Evolutionary conservation across 148 eudicot genomes (phyloP), one percentile per base, ranked within the genome.

Genomic region (Rhododendron griersonianum): DNA sequence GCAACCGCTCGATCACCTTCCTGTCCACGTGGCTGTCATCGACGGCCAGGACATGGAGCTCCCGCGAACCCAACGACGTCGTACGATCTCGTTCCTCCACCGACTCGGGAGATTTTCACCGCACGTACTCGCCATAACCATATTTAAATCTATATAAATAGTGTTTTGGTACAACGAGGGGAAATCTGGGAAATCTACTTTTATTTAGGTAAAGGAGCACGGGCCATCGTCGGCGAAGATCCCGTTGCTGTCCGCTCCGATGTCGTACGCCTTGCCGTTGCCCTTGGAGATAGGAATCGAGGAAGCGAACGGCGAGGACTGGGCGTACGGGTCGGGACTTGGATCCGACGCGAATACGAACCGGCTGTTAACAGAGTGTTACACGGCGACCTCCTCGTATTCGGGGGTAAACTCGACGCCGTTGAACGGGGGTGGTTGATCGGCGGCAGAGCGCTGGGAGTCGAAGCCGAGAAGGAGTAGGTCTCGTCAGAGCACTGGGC

Each of bases 201-300:
- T 33, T 33, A 33, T 33, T 33, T 1, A 33, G 35, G 35, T 33
- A 33, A 33, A 33, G 35, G 35, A 95, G 94, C 69, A 94, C 84
- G 61, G 99, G 99, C 55, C 99, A 65, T 95, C 99, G 21, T 94
- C 90, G 11, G 91, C 78, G 85, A 96, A 95, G 45, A 97, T 47
- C 28, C 98, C 98, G 5, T 92, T 95, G 14, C 91, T 87, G 81
- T 93, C 96, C 37, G 69, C 92, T 7, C 92, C 94, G 18, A 92
- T 35, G 83, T 90, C 91, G 73, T 92, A 94, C 21, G 92, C 88
- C 18, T 89, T 87, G 2, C 95, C 95, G 78, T 91, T 92, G 14
- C 98, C 96, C 59, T 96, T 95, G 1, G 96, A 85, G 55, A 91
- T 80, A 41, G 91, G 93, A 21, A 93, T 69, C 77, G 91, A 73